Evolutionary conservation across 257 asterid species (phyloP).

Genomic region (Nicotiana paniculata): DNA sequence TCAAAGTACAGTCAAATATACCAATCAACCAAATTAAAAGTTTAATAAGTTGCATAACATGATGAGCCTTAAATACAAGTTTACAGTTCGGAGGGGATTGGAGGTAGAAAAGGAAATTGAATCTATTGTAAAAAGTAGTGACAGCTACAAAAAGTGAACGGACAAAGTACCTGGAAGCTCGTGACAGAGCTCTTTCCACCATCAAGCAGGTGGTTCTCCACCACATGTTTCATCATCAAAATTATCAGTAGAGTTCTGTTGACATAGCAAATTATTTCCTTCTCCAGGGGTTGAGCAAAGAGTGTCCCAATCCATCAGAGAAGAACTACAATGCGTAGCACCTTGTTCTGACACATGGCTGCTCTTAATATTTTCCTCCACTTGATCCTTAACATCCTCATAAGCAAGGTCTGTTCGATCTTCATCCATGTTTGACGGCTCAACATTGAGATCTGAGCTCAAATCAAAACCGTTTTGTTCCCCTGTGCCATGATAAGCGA

Average conservation of each 20-base stretch:
- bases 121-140: background rate
- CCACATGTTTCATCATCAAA: slow-evolving; percentile 59
- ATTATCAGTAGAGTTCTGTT: slow-evolving; percentile 72
- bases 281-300: slow-evolving; percentile 35
- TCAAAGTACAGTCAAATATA: background rate
- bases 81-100: background rate
- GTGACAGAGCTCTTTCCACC: background rate
- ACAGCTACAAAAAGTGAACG: background rate
- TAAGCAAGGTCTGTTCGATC: slow-evolving; percentile 43
- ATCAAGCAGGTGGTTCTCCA: slow-evolving; percentile 48
- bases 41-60: background rate
- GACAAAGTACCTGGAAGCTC: slow-evolving; percentile 10
- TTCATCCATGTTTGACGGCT: slow-evolving; percentile 44
- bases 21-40: background rate
- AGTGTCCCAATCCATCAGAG: slow-evolving; percentile 39
- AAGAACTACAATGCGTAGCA: slow-evolving; percentile 25
- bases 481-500: slow-evolving; percentile 39
- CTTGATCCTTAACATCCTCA: slow-evolving; percentile 43
- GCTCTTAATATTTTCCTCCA: slow-evolving; percentile 45
- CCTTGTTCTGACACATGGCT: slow-evolving; percentile 35
- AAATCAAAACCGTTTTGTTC: slow-evolving; percentile 56
- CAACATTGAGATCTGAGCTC: slow-evolving; percentile 65
- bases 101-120: background rate
- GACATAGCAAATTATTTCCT: slow-evolving; percentile 64
- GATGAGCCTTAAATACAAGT: background rate